Conservation (phyloP, 2,329 filamentous ascomycete genomes). For the Botrytis cinerea region DNA sequence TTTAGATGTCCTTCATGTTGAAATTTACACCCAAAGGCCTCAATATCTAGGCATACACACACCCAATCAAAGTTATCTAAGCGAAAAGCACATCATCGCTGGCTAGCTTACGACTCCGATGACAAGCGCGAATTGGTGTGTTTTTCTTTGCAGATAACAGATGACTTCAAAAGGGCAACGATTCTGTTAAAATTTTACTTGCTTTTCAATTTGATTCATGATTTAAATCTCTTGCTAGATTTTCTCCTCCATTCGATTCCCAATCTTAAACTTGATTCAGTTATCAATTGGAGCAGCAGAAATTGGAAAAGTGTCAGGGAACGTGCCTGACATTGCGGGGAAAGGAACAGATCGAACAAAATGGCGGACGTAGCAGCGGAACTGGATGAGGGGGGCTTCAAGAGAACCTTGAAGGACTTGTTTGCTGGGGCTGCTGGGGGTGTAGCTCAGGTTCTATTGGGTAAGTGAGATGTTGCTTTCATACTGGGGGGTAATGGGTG, state of each 20-base stretch:
- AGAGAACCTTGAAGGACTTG: slow-evolving; percentile 69
- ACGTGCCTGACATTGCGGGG: not conserved
- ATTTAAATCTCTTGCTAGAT: not conserved
- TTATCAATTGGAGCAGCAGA: not conserved
- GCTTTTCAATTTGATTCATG: not conserved
- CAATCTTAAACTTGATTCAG: not conserved
- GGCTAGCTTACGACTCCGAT: slow-evolving; percentile 12
- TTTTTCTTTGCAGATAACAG: slow-evolving; percentile 19
- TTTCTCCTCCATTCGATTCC: not conserved
- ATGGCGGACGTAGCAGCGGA: slow-evolving; percentile 41
- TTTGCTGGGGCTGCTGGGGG: slow-evolving; percentile 89
- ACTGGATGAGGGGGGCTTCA: slow-evolving; percentile 39
- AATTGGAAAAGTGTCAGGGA: not conserved
- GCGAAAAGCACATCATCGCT: slow-evolving; percentile 22
- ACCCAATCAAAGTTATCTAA: slow-evolving; percentile 5
- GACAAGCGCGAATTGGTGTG: slow-evolving; percentile 14
- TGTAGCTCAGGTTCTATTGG: slow-evolving; percentile 89
- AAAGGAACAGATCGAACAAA: slow-evolving; percentile 24
- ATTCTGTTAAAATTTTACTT: not conserved
- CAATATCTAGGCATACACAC: not conserved
- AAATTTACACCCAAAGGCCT: not conserved
- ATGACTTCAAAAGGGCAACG: not conserved
- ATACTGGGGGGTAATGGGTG: slow-evolving; percentile 2
- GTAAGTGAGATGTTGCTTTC: slow-evolving; percentile 54
- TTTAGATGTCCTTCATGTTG: not conserved